Evolutionary conservation across 768 basidiomycete genomes (phyloP).

Genomic region (Termitomyces sp.): DNA sequence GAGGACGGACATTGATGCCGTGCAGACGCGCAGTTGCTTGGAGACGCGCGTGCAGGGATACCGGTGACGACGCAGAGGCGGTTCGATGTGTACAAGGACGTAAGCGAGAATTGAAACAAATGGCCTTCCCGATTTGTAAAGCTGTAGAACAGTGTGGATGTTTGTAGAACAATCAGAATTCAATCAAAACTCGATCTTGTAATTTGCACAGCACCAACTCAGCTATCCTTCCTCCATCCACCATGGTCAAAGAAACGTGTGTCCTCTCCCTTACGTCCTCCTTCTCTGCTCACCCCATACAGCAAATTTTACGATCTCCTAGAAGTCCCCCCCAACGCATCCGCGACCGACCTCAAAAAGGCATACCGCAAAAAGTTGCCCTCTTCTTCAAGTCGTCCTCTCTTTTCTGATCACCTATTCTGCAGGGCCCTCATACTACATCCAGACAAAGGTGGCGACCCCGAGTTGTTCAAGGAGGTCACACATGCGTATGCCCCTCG

Average conservation of each 20-base stretch:
- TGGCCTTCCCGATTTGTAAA: conserved; percentile 31
- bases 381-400: not conserved
- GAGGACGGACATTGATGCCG: not conserved
- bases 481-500: conserved; percentile 75
- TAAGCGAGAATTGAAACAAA: conserved; percentile 30
- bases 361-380: conserved; percentile 89
- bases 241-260: conserved; percentile 71
- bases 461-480: conserved; percentile 95
- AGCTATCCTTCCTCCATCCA: conserved; percentile 18
- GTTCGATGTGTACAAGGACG: conserved; percentile 88
- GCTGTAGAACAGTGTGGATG: conserved; percentile 35
- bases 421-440: conserved; percentile 76
- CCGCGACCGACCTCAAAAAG: conserved; percentile 86
- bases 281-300: conserved; percentile 7
- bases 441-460: conserved; percentile 94
- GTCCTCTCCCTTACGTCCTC: conserved; percentile 14
- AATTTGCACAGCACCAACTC: conserved; percentile 11
- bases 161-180: conserved; percentile 38
- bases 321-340: conserved; percentile 73
- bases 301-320: conserved; percentile 94
- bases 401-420: conserved; percentile 4
- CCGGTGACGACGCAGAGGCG: conserved; percentile 90
- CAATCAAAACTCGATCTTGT: conserved; percentile 14
- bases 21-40: conserved; percentile 46
- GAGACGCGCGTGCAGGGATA: conserved; percentile 71